phyloP scores from a whole-genome alignment of 2,329 filamentous ascomycete genomes.

The Calonectria hongkongensis region DNA sequence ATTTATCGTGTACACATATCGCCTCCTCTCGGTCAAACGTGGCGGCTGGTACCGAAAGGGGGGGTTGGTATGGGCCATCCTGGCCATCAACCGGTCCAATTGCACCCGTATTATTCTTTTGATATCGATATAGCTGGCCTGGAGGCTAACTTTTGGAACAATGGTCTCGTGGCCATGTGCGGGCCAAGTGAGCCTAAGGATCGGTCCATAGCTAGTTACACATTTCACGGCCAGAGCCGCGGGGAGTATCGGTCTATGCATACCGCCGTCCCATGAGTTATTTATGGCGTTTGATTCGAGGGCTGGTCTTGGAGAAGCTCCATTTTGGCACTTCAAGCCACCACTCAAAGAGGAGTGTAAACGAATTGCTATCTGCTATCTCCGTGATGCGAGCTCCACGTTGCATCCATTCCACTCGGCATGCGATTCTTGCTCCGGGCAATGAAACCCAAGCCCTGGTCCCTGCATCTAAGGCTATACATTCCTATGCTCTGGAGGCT shows the following conservation, averaged over 20 bases:
- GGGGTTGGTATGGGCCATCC: conserved; percentile 39
- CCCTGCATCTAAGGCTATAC: conserved; percentile 11
- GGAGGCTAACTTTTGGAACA: conserved; percentile 30
- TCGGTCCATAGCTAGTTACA: conserved; percentile 38
- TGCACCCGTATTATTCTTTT: conserved; percentile 38
- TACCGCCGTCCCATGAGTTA: conserved; percentile 24
- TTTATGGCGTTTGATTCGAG: conserved; percentile 21
- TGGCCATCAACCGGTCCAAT: conserved; percentile 52
- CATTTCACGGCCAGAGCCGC: conserved; percentile 35
- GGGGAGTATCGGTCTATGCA: conserved; percentile 33
- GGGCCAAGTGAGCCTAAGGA: conserved; percentile 35
- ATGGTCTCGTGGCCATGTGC: conserved; percentile 38
- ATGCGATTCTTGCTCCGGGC: conserved; percentile 2
- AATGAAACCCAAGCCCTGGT: conserved; percentile 10
- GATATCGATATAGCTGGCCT: conserved; percentile 41
- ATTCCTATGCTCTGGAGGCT: not conserved
- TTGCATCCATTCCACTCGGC: not conserved
- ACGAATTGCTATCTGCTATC: conserved; percentile 3
- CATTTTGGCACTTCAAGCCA: conserved; percentile 11
- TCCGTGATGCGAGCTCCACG: not conserved
- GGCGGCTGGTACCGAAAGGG: conserved; percentile 35
- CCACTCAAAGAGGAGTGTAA: not conserved
- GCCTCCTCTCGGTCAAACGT: conserved; percentile 39
- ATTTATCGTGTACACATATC: conserved; percentile 43
- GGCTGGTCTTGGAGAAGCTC: not conserved